Conservation (phyloP, 1,139 yeast species). For the Geotrichum klebahnii region DNA sequence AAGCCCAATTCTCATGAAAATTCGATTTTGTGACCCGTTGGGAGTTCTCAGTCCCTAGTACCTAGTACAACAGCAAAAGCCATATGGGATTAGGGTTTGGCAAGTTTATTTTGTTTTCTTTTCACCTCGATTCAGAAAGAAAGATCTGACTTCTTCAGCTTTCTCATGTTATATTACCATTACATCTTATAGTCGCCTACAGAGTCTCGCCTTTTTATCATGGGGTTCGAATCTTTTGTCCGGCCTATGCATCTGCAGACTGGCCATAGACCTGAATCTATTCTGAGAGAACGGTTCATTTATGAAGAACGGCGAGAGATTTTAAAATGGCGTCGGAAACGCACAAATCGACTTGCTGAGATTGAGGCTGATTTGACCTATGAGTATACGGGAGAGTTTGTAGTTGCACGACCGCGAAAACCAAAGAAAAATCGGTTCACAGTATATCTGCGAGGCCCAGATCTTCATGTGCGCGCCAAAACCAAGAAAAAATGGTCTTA, state of each 20-base stretch:
- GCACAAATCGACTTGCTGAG: conserved; percentile 5
- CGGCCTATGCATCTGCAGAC: not conserved
- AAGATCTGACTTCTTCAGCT: no score
- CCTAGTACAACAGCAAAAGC: no score
- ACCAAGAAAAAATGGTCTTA: not conserved
- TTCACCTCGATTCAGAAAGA: no score
- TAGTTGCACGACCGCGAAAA: conserved; percentile 12
- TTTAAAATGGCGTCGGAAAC: conserved; percentile 12
- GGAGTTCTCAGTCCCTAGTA: no score
- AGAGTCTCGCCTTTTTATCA: not conserved
- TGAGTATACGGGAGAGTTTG: conserved; percentile 16
- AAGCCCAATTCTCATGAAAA: no score
- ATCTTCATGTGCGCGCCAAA: not conserved
- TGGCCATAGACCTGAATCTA: not conserved
- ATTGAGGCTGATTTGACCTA: conserved; percentile 10
- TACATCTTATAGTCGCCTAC: no score
- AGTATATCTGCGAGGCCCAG: not conserved
- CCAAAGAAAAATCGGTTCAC: not conserved
- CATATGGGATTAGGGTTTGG: no score
- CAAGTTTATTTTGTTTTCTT: no score
- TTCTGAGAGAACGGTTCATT: conserved; percentile 13
- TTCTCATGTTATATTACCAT: no score
- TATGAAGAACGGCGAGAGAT: conserved; percentile 21
- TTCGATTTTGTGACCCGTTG: no score
- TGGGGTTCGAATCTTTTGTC: conserved; percentile 1